Percentiles rank a stretch among this genome's conserved stretches.
Evolutionary conservation across 495 filamentous ascomycete species (phyloP).

Genomic region (Annulohypoxylon moriforme): DNA sequence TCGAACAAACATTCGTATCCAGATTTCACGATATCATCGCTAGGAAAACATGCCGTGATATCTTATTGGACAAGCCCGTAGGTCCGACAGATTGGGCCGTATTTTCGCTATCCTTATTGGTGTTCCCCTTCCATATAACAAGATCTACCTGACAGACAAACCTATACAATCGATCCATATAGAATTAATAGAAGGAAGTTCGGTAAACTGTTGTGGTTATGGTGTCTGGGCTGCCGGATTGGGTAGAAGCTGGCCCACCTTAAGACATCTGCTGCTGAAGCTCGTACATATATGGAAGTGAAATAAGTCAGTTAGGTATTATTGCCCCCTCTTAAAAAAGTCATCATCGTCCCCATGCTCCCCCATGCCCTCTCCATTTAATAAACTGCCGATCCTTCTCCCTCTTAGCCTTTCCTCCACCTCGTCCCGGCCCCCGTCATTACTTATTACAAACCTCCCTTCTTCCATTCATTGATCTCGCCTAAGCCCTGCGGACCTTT

Average conservation of each 20-base stretch:
- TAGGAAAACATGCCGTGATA: background rate
- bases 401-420: background rate
- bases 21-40: background rate
- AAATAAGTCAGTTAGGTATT: conserved; percentile 11
- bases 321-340: background rate
- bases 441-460: conserved; percentile 12
- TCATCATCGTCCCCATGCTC: conserved; percentile 22
- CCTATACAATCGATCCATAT: conserved; percentile 15
- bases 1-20: background rate
- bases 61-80: conserved; percentile 21
- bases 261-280: conserved; percentile 1
- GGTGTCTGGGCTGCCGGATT: conserved; percentile 10
- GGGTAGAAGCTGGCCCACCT: conserved; percentile 15
- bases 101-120: background rate
- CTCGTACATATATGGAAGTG: background rate
- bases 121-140: background rate
- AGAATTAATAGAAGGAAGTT: background rate
- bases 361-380: conserved; percentile 30
- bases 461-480: conserved; percentile 2
- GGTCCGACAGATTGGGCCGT: background rate
- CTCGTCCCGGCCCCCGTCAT: background rate
- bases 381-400: conserved; percentile 41
- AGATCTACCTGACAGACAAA: background rate
- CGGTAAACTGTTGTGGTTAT: conserved; percentile 9
- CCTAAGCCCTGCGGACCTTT: conserved; percentile 8